These are phyloP conservation scores for Lycium ferocissimum DNA, from an alignment of 257 asterid genomes.

Conservation along the genomic window DNA sequence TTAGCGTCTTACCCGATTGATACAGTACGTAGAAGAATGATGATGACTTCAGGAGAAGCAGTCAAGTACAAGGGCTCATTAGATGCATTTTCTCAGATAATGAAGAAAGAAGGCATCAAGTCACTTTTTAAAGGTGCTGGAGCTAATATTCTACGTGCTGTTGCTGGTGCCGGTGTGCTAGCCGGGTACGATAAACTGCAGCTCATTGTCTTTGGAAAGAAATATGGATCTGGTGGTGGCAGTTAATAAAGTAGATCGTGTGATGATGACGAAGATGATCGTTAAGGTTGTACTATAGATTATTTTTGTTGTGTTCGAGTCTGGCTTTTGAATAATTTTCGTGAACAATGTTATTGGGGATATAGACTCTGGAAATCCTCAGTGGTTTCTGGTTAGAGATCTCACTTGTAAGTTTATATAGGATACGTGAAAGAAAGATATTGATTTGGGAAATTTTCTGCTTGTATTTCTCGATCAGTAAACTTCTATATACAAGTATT, in stretches of 20 bases:
- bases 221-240: constrained; percentile 40
- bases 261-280: constrained; percentile 18
- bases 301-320: background rate
- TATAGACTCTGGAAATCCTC: background rate
- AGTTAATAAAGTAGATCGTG: background rate
- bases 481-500: background rate
- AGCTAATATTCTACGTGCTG: constrained; percentile 37
- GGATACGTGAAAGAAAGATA: background rate
- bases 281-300: background rate
- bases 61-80: constrained; percentile 34
- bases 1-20: constrained; percentile 35
- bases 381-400: background rate
- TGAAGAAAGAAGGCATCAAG: constrained; percentile 33
- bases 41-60: constrained; percentile 40
- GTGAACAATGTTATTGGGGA: background rate
- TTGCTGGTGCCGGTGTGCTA: constrained; percentile 40
- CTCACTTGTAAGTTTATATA: background rate
- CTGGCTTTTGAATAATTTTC: background rate
- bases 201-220: constrained; percentile 30
- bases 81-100: constrained; percentile 38
- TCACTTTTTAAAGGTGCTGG: constrained; percentile 38
- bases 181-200: constrained; percentile 39
- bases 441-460: too few relatives aligned
- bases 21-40: constrained; percentile 38
- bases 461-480: background rate